phyloP scores from a whole-genome alignment of 1,284 basidiomycete species.

The Papiliotrema terrestris region DNA sequence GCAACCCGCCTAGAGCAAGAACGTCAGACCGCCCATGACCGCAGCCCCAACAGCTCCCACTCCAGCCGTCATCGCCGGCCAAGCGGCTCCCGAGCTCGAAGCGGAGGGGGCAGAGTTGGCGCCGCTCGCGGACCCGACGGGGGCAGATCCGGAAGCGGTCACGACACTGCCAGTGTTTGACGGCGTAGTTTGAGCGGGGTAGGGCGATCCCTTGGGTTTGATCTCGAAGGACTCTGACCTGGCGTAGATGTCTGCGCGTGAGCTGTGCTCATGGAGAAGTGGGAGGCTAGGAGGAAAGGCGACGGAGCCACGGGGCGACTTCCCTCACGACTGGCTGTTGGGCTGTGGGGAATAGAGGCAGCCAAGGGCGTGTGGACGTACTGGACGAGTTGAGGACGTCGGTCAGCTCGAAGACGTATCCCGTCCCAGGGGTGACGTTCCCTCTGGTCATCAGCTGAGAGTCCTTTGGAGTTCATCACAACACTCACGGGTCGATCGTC shows the following conservation, averaged over 20 bases:
- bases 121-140: not conserved
- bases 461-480: not conserved
- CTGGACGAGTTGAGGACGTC: constrained; percentile 59
- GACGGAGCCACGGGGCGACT: no score
- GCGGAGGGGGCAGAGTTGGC: constrained; percentile 1
- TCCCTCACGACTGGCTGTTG: no score
- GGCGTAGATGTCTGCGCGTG: constrained; percentile 57
- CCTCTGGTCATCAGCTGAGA: constrained; percentile 9
- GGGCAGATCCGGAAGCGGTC: not conserved
- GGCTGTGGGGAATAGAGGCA: no score
- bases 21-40: not conserved
- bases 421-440: constrained; percentile 28
- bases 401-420: constrained; percentile 60
- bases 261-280: not conserved
- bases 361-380: constrained; percentile 42
- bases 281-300: not conserved
- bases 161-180: constrained; percentile 31
- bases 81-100: constrained; percentile 3
- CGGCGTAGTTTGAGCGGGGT: constrained; percentile 54
- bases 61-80: not conserved
- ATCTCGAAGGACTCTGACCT: constrained; percentile 63
- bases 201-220: constrained; percentile 60
- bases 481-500: constrained; percentile 35
- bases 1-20: not conserved
- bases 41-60: constrained; percentile 3